These are phyloP conservation scores for Gnomoniopsis sp. DNA, from an alignment of 2,329 filamentous ascomycete species.

Conservation along the genomic window DNA sequence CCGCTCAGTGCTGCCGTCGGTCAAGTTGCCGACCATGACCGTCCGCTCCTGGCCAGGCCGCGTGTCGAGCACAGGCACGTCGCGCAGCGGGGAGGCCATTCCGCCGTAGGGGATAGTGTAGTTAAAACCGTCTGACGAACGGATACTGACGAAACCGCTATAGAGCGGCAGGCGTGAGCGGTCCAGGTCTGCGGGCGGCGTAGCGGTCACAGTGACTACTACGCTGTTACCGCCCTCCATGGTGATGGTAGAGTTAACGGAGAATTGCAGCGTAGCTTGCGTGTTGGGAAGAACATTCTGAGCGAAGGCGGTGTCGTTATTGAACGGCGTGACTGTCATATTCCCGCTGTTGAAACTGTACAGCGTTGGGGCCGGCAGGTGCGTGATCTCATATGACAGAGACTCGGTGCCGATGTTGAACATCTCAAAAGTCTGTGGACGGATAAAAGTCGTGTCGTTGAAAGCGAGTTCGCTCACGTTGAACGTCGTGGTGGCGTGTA, in stretches of 20 bases:
- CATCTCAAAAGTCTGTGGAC: slow-evolving; percentile 2
- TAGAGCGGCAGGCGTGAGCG: slow-evolving; percentile 34
- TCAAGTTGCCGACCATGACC: slow-evolving; percentile 18
- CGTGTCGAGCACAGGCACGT: slow-evolving; percentile 16
- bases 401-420: background rate
- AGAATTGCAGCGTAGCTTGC: slow-evolving; percentile 17
- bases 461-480: slow-evolving; percentile 6
- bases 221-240: slow-evolving; percentile 24
- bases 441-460: slow-evolving; percentile 4
- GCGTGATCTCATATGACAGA: background rate
- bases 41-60: slow-evolving; percentile 17
- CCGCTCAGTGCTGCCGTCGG: background rate
- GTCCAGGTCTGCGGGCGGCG: slow-evolving; percentile 26
- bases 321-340: slow-evolving; percentile 8
- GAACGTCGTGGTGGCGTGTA: slow-evolving; percentile 3
- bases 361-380: slow-evolving; percentile 1
- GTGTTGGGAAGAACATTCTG: slow-evolving; percentile 17
- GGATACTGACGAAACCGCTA: slow-evolving; percentile 39
- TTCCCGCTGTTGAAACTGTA: slow-evolving; percentile 1
- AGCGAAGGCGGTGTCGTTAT: slow-evolving; percentile 6
- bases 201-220: slow-evolving; percentile 25
- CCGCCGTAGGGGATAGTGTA: slow-evolving; percentile 38
- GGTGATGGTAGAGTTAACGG: slow-evolving; percentile 21
- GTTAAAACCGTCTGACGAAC: slow-evolving; percentile 32
- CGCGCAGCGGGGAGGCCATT: slow-evolving; percentile 26